phyloP scores from a whole-genome alignment of 2,329 filamentous ascomycete species.

The Diaporthe nobilis region DNA sequence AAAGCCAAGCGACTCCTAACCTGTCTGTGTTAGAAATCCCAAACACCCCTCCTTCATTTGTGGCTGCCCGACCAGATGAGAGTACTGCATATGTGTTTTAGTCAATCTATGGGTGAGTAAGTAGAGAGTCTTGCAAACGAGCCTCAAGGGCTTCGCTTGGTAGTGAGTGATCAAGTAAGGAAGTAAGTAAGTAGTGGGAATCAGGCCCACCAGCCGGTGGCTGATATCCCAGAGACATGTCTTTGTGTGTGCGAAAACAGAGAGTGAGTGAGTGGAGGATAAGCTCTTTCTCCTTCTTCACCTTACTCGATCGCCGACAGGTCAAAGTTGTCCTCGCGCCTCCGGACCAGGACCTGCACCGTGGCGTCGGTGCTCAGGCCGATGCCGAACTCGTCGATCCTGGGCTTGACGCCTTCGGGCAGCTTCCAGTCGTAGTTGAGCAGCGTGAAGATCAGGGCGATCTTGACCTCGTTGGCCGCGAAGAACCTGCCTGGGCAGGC shows the following conservation, averaged over 20 bases:
- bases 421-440: conserved; percentile 41
- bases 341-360: not conserved
- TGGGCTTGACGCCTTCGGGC: conserved; percentile 36
- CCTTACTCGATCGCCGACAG: conserved; percentile 1
- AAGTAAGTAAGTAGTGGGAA: not conserved
- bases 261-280: no score
- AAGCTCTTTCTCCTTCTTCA: not conserved
- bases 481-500: conserved; percentile 54
- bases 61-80: no score
- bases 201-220: not conserved
- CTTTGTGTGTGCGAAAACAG: not conserved
- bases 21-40: not conserved
- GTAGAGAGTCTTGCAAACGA: not conserved
- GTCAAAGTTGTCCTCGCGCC: conserved; percentile 18
- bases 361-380: not conserved
- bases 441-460: conserved; percentile 20
- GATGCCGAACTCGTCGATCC: not conserved
- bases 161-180: not conserved
- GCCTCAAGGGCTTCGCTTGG: not conserved
- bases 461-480: conserved; percentile 52
- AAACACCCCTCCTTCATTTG: not conserved
- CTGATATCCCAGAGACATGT: not conserved
- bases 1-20: not conserved
- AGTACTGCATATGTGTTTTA: not conserved
- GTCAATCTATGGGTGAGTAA: conserved; percentile 2